A percentile compares a stretch with the other conserved stretches of the same genome.
These are phyloP conservation scores for Pythium biforme DNA, from an alignment of 352 stramenopile species.

Conservation along the genomic window DNA sequence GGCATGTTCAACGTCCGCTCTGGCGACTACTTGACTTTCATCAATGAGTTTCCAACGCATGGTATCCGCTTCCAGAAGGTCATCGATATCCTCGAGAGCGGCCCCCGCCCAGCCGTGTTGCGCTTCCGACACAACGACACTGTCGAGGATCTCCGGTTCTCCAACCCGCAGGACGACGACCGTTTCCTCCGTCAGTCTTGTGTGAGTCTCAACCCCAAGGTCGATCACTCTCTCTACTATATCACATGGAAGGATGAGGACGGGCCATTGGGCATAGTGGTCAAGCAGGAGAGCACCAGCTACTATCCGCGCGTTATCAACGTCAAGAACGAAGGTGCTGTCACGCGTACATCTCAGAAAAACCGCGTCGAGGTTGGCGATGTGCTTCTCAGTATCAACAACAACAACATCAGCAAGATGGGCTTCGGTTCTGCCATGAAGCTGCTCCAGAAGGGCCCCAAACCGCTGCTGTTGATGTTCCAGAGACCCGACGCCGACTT, in stretches of 20 bases:
- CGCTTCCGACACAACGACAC: constrained; percentile 82
- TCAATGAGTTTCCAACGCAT: constrained; percentile 85
- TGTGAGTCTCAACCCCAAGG: constrained; percentile 79
- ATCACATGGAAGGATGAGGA: constrained; percentile 90
- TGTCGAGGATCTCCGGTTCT: constrained; percentile 54
- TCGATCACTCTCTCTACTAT: constrained; percentile 85
- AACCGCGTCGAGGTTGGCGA: constrained; percentile 83
- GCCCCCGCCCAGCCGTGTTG: constrained; percentile 68
- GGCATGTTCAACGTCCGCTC: constrained; percentile 87
- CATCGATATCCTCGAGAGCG: constrained; percentile 83
- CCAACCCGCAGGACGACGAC: constrained; percentile 73
- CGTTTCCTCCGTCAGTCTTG: constrained; percentile 63
- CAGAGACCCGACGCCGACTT: constrained; percentile 47
- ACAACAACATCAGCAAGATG: constrained; percentile 92
- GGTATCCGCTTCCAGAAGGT: constrained; percentile 85
- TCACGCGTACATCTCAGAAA: constrained; percentile 77
- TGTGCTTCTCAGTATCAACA: constrained; percentile 85
- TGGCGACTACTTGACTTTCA: constrained; percentile 79
- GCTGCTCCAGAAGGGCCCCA: constrained; percentile 81
- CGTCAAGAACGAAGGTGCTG: constrained; percentile 85
- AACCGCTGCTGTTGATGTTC: constrained; percentile 87
- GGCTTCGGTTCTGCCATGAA: constrained; percentile 85
- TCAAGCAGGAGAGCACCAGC: constrained; percentile 84
- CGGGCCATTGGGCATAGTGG: constrained; percentile 79
- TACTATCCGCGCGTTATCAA: constrained; percentile 88